These are phyloP conservation scores for Mimosa pudica DNA, from an alignment of 306 rosid genomes.

Conservation along the genomic window DNA sequence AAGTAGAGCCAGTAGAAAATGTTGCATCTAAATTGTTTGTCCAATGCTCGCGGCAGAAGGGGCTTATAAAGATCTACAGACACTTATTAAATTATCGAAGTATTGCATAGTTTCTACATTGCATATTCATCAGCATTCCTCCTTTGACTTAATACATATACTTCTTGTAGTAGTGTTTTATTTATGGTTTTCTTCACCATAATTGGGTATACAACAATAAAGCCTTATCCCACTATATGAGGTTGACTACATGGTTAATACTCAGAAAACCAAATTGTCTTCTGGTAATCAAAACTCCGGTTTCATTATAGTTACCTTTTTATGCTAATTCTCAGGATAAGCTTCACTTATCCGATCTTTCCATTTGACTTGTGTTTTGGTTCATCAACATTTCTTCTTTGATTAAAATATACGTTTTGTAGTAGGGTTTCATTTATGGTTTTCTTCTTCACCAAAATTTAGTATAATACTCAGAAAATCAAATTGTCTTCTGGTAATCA, in stretches of 20 bases:
- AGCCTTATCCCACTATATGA: too few relatives aligned
- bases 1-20: conserved; percentile 88
- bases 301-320: not conserved
- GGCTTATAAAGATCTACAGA: conserved; percentile 92
- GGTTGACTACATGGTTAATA: not conserved
- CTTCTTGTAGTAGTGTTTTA: not conserved
- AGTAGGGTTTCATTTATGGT: conserved; percentile 13
- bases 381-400: not conserved
- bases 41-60: conserved; percentile 98
- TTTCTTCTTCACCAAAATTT: conserved; percentile 31
- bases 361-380: conserved; percentile 21
- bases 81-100: conserved; percentile 95
- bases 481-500: conserved; percentile 18
- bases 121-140: conserved; percentile 21
- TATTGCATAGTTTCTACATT: conserved; percentile 41
- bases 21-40: conserved; percentile 94
- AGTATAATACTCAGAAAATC: conserved; percentile 10
- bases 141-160: not conserved
- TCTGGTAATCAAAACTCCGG: conserved; percentile 11
- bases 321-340: conserved; percentile 15
- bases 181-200: conserved; percentile 22
- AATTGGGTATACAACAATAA: conserved; percentile 8
- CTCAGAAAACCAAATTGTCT: conserved; percentile 4
- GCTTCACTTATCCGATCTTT: not conserved
- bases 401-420: not conserved